phyloP scores from a whole-genome alignment of 768 basidiomycete genomes.

The Boletus sensibilis region DNA sequence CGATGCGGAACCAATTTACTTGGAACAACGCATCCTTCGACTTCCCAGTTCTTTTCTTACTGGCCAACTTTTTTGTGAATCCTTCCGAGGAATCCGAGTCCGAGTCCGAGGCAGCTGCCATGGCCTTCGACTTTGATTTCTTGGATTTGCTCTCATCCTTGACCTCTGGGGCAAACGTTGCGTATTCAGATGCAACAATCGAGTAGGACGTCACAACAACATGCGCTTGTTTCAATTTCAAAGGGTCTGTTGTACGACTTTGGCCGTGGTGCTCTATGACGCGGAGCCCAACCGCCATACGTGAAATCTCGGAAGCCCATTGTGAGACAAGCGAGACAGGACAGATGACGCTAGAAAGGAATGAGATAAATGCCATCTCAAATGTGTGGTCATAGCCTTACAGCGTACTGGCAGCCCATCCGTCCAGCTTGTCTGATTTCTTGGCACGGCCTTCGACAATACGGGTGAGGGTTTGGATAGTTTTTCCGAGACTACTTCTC shows the following conservation, averaged over 20 bases:
- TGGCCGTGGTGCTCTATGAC: constrained; percentile 87
- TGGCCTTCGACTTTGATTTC: constrained; percentile 37
- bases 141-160: constrained; percentile 57
- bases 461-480: constrained; percentile 84
- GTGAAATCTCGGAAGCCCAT: constrained; percentile 85
- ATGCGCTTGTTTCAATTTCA: constrained; percentile 50
- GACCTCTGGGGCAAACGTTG: constrained; percentile 44
- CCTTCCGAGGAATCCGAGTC: constrained; percentile 38
- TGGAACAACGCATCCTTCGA: constrained; percentile 67
- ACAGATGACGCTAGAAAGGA: constrained; percentile 66
- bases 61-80: constrained; percentile 40
- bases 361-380: background rate
- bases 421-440: constrained; percentile 66
- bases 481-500: constrained; percentile 69
- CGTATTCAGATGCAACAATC: constrained; percentile 78
- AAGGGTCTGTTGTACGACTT: constrained; percentile 64
- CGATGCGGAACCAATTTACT: constrained; percentile 80
- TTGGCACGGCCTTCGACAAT: constrained; percentile 81
- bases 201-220: constrained; percentile 89
- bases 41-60: constrained; percentile 46
- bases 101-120: constrained; percentile 28
- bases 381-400: constrained; percentile 34
- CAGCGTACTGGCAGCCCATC: constrained; percentile 73
- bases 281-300: constrained; percentile 61
- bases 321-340: constrained; percentile 87